Evolutionary conservation across 345 rosid genomes (phyloP).

Genomic region (Trapa incisa): DNA sequence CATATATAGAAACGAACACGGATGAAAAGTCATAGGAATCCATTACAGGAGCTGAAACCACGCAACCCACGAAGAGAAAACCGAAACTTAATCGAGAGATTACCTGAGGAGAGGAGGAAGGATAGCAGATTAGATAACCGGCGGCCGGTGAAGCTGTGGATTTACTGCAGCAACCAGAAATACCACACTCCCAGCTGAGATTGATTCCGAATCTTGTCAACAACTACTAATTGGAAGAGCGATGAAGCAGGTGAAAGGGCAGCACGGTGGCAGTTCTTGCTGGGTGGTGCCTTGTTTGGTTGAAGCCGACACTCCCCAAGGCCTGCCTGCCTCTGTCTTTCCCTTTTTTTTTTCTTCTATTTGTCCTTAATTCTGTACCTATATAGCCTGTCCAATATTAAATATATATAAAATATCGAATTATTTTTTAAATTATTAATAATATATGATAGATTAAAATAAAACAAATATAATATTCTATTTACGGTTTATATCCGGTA

Average conservation of each 20-base stretch:
- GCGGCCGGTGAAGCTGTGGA: neutral
- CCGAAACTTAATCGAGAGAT: neutral
- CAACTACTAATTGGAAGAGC: neutral
- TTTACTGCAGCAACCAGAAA: neutral
- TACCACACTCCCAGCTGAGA: too few species aligned
- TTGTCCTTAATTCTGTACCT: too few species aligned
- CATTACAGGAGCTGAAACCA: neutral
- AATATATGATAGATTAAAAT: too few species aligned
- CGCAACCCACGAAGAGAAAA: neutral
- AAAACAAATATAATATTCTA: too few species aligned
- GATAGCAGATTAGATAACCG: neutral
- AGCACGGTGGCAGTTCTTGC: neutral
- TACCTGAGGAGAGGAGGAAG: neutral
- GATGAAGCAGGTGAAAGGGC: neutral
- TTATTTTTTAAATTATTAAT: too few species aligned
- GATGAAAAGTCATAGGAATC: neutral
- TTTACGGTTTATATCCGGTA: too few species aligned
- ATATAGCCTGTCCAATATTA: too few species aligned
- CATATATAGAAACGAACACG: too few species aligned
- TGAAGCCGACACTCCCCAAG: constrained; percentile 93
- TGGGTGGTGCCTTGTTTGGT: constrained; percentile 66
- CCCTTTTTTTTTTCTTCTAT: neutral
- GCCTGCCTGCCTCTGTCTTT: constrained; percentile 19
- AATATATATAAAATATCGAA: too few species aligned
- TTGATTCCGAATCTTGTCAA: neutral